phyloP scores from a whole-genome alignment of 257 asterid species.

The Solanum lycopersicoides region DNA sequence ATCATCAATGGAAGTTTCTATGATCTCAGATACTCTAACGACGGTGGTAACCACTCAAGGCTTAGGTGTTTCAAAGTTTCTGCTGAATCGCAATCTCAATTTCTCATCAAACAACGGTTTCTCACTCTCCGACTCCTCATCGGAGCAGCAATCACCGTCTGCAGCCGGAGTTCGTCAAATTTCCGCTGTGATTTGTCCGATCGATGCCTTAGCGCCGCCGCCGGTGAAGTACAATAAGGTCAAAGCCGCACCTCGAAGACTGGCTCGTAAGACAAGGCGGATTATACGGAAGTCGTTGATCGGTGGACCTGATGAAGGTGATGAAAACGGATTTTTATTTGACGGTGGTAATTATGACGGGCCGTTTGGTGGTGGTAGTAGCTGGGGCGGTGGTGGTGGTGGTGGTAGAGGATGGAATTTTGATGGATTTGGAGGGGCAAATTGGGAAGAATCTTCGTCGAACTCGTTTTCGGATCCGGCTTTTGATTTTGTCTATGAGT shows the following conservation, averaged over 20 bases:
- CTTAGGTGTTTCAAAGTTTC: conserved; percentile 27
- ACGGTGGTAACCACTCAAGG: conserved; percentile 43
- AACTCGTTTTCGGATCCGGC: conserved; percentile 70
- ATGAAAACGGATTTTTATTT: neutral
- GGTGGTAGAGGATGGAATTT: conserved; percentile 54
- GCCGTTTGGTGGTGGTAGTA: conserved; percentile 8
- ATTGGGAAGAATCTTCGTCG: conserved; percentile 55
- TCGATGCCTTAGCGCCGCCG: conserved; percentile 30
- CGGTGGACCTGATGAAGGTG: conserved; percentile 22
- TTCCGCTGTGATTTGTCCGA: conserved; percentile 25
- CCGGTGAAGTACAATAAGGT: conserved; percentile 16
- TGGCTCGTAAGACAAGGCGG: conserved; percentile 39
- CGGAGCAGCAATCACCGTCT: conserved; percentile 29
- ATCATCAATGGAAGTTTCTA: conserved; percentile 44
- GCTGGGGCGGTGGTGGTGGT: conserved; percentile 21
- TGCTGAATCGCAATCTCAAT: conserved; percentile 21
- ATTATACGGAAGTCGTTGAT: conserved; percentile 27
- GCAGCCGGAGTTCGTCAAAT: conserved; percentile 12
- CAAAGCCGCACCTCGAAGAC: conserved; percentile 36
- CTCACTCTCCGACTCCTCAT: conserved; percentile 26
- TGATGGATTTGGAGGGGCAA: conserved; percentile 50
- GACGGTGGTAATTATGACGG: conserved; percentile 23
- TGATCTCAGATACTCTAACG: conserved; percentile 48
- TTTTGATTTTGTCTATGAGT: conserved; percentile 78
- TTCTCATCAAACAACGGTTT: neutral